Evolutionary conservation across 768 basidiomycete genomes (phyloP), one percentile per base, ranked within the genome.

Genomic region (Rhodotorula taiwanensis): DNA sequence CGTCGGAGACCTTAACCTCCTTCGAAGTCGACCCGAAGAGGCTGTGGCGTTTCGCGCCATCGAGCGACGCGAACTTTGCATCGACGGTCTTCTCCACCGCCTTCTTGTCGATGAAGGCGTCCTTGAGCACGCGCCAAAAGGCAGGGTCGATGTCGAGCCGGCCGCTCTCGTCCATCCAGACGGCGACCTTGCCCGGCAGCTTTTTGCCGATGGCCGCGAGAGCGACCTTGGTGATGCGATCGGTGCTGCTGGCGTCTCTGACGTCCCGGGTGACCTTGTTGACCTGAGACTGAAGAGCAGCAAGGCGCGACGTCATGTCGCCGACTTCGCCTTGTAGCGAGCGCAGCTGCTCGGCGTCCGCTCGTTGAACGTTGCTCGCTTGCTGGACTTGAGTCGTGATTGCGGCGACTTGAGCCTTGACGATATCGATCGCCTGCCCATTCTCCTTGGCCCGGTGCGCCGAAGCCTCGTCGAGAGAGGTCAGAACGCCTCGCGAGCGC

Each of bases 81-180:
- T 61, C 56, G 33, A 58, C 39, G 28, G 67, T 70, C 41, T 65
- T 65, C 55, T 72, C 60, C 31, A 58, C 44, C n/a, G 66, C 70
- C 43, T 66, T 66, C 57, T 72, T 69, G 50, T 72, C 72, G 30
- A 72, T 72, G 64, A 79, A 73, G 14, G 77, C 75, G 43, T 72
- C 74, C 59, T 75, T 74, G 64, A 79, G 72, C 54, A 77, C 74
- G 23, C 67, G 70, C 78, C 78, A 79, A 74, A 79, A 79, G 25
- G 64, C 60, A 11, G 78, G 78, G 47, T 78, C 76, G 57, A 79
- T 72, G 25, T 72, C 73, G 36, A 76, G 61, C 13, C 72, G 56
- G 23, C 72, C 73, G 21, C 64, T 73, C 49, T 69, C 62, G 57
- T 75, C 70, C 34, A 72, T 49, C 34, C 58, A 50, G 28, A 78